Evolutionary conservation across 2,329 filamentous ascomycete genomes (phyloP), one percentile per base, ranked within the genome.

Genomic region (Arachnopeziza araneosa): DNA sequence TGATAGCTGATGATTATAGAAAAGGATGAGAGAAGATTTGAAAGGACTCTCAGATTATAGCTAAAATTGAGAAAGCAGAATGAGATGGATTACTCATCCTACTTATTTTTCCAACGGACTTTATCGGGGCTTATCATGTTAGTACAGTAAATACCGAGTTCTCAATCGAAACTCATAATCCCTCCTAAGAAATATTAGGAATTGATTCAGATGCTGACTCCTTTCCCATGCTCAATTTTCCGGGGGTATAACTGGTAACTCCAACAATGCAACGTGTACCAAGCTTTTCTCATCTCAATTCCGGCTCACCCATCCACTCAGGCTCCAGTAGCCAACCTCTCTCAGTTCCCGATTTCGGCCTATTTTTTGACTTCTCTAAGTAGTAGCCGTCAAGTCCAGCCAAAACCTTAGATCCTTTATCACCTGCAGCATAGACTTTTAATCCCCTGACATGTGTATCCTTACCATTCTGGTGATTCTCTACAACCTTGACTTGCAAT

Each of bases 381-480:
- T 3, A 14, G 2, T 44, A 4, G 12, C 17, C 17, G 12, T 14
- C 52, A 32, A 54, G 24, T 54, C 30, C 52, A 14, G 14, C 52
- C 10, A 54, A 22, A 8, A 12, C 52, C 5, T 22, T 26, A 4
- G 23, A 12, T 30, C 24, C 23, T 48, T 66, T 63, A 36, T 73
- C 71, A 55, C 73, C 70, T 22, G 60, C 63, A 19, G 83, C 83
- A 66, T 85, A 99, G 10, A 98, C 88, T 77, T 96, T 96, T 74
- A 99, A 83, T 1, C 92, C 93, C 19, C 95, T 83, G 24, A 99
- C 83, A 78, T 99, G 95, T n/a, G 95, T 99, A 73, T 99, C 95
- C 74, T 99, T 99, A 65, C 95, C 95, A 73, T 99, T 99, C 76
- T 99, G 95, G 74, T 99, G 95, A 71, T 99, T 99, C 77, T 98